Conservation (phyloP, 2,329 filamentous ascomycete genomes). For the Fusarium sp. region DNA sequence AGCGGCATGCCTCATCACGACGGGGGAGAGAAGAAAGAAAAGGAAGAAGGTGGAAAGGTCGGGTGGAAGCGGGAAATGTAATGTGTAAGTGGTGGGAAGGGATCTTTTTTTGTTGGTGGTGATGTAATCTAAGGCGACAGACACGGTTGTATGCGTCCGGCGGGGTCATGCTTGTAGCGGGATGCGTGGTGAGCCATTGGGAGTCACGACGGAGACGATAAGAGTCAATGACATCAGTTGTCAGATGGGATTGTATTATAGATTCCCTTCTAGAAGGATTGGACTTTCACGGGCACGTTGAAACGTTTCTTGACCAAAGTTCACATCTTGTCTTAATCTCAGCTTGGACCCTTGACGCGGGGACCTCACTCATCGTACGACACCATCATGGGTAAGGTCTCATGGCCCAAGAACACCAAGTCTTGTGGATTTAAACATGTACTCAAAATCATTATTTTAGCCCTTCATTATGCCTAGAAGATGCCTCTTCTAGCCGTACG, state of each 20-base stretch:
- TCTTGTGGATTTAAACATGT: neutral
- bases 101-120: slow-evolving; percentile 35
- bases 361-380: neutral
- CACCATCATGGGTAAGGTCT: neutral
- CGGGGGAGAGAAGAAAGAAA: neutral
- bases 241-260: neutral
- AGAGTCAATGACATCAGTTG: slow-evolving; percentile 6
- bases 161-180: slow-evolving; percentile 39
- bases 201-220: neutral
- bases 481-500: neutral
- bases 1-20: slow-evolving; percentile 74
- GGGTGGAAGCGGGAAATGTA: slow-evolving; percentile 3
- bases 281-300: neutral
- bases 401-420: neutral
- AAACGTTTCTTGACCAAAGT: neutral
- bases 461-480: slow-evolving; percentile 8
- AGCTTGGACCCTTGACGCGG: neutral
- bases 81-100: slow-evolving; percentile 5
- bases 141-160: slow-evolving; percentile 27
- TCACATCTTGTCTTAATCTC: neutral
- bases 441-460: slow-evolving; percentile 1
- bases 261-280: neutral
- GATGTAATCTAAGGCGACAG: slow-evolving; percentile 43
- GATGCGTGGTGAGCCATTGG: neutral
- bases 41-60: neutral